Conservation (phyloP, 768 basidiomycete genomes). For the Pulveroboletus sp. region DNA sequence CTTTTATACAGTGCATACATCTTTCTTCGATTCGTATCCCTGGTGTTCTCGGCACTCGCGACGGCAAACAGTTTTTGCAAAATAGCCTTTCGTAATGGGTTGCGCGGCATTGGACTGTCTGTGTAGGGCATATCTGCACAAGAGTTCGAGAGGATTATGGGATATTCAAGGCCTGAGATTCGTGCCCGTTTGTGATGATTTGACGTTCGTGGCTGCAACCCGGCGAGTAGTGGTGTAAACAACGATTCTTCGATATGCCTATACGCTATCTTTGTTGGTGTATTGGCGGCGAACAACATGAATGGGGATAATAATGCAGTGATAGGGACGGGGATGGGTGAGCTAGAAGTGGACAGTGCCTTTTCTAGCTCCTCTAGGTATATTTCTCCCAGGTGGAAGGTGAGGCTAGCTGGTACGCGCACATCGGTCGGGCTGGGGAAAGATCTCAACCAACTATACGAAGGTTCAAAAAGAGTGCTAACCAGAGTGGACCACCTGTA, state of each 20-base stretch:
- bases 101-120: constrained; percentile 35
- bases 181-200: constrained; percentile 47
- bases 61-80: constrained; percentile 63
- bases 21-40: constrained; percentile 74
- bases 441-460: constrained; percentile 3
- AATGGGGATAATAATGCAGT: constrained; percentile 63
- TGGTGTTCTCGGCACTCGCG: constrained; percentile 69
- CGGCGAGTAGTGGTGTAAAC: constrained; percentile 62
- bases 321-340: constrained; percentile 43
- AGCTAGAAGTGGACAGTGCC: constrained; percentile 33
- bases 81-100: constrained; percentile 48
- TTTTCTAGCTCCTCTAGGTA: constrained; percentile 88
- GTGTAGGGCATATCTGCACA: constrained; percentile 40
- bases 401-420: constrained; percentile 70
- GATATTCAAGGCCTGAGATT: constrained; percentile 30
- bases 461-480: constrained; percentile 16
- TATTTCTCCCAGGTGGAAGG: constrained; percentile 85
- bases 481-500: constrained; percentile 85
- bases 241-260: constrained; percentile 67
- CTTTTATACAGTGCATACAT: constrained; percentile 81
- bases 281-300: constrained; percentile 63
- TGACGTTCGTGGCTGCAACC: constrained; percentile 39
- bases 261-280: constrained; percentile 59
- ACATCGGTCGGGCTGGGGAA: constrained; percentile 56
- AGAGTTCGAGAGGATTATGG: constrained; percentile 47